These are phyloP conservation scores for Apiospora pterosperma DNA, from an alignment of 2,329 filamentous ascomycete genomes.

Conservation along the genomic window DNA sequence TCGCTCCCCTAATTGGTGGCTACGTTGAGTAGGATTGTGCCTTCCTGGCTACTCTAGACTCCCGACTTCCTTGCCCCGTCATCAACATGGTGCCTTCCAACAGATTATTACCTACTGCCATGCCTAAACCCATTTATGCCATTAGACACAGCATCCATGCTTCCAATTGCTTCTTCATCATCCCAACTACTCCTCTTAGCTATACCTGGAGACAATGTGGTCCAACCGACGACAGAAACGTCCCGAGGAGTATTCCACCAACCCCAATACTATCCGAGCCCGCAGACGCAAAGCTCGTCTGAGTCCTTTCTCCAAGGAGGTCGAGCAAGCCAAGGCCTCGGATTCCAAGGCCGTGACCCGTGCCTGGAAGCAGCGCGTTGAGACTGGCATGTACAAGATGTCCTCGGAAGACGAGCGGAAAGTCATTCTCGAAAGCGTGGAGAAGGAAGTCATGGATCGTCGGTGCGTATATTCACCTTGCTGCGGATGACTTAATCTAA, in stretches of 20 bases:
- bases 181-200: background rate
- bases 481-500: background rate
- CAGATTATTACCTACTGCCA: background rate
- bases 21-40: background rate
- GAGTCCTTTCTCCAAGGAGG: constrained; percentile 6
- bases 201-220: background rate
- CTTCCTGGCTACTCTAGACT: background rate
- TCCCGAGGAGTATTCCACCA: constrained; percentile 20
- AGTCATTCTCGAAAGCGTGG: constrained; percentile 10
- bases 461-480: constrained; percentile 6
- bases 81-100: background rate
- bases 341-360: constrained; percentile 19
- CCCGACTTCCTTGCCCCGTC: background rate
- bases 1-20: background rate
- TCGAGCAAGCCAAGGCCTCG: constrained; percentile 16
- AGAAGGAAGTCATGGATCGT: constrained; percentile 16
- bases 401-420: constrained; percentile 6
- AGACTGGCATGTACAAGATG: constrained; percentile 11
- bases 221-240: constrained; percentile 11
- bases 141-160: background rate
- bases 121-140: background rate
- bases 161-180: background rate
- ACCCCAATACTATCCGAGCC: constrained; percentile 20
- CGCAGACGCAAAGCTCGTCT: constrained; percentile 17
- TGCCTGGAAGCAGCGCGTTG: constrained; percentile 12